Evolutionary conservation across 2,329 filamentous ascomycete genomes (phyloP).

Genomic region (Sarocladiaceae sp.): DNA sequence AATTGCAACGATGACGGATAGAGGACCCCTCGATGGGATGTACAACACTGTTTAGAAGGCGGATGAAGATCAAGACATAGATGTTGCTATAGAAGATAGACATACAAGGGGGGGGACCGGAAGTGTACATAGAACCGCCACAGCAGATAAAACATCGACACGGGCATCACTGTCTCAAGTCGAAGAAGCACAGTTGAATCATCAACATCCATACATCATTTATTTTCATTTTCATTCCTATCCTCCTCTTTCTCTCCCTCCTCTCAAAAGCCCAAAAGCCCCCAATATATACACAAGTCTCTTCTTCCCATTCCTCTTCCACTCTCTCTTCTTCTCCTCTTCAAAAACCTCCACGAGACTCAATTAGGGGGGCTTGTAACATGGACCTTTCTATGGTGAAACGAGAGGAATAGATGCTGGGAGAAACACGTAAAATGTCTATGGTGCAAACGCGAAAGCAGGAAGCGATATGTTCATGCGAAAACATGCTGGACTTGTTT

Average conservation of each 20-base stretch:
- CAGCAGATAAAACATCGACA: background rate
- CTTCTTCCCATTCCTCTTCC: no score
- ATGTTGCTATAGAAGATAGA: background rate
- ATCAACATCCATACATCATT: constrained; percentile 6
- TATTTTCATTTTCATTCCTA: background rate
- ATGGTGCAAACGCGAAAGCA: background rate
- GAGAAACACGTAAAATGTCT: background rate
- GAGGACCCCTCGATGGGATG: no score
- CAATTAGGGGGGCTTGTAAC: constrained; percentile 3
- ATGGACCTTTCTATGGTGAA: background rate
- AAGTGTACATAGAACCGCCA: background rate
- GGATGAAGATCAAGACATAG: background rate
- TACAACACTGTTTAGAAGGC: no score
- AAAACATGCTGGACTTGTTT: constrained; percentile 22
- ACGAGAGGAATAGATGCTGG: background rate
- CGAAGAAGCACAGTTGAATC: background rate
- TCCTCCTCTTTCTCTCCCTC: background rate
- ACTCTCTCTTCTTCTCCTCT: background rate
- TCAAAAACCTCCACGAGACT: background rate
- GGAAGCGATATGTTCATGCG: background rate
- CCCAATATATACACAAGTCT: constrained; percentile 9
- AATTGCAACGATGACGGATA: no score
- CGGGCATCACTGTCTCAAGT: no score
- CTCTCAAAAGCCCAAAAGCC: background rate
- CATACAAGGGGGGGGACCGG: no score